These are phyloP conservation scores for Spiraea crenata DNA, from an alignment of 331 rosid species.

Conservation along the genomic window DNA sequence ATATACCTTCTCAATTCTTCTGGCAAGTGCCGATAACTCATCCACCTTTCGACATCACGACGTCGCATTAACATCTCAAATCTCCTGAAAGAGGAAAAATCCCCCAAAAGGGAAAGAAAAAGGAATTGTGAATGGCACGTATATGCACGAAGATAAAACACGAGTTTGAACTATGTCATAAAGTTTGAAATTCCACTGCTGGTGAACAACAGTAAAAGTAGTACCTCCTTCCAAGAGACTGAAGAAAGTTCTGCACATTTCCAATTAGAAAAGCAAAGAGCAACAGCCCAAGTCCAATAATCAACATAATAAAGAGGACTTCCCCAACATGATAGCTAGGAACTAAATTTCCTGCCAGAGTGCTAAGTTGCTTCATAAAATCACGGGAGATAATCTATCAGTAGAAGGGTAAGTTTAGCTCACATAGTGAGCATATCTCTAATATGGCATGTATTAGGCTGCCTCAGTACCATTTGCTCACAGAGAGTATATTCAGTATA, in stretches of 20 bases:
- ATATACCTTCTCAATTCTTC: conserved; percentile 51
- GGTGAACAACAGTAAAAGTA: neutral
- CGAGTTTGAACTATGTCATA: too few relatives aligned
- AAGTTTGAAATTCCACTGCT: too few relatives aligned
- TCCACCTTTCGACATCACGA: conserved; percentile 91
- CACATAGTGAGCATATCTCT: neutral
- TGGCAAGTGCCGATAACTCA: conserved; percentile 81
- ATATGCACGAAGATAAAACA: too few relatives aligned
- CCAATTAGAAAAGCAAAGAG: conserved; percentile 81
- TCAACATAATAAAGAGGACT: conserved; percentile 69
- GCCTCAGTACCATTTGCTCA: neutral
- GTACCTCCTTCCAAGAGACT: conserved; percentile 79
- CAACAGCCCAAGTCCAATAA: conserved; percentile 72
- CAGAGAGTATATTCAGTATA: neutral
- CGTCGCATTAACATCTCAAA: conserved; percentile 72
- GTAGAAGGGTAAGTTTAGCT: neutral
- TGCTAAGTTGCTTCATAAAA: conserved; percentile 81
- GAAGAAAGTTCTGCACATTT: conserved; percentile 86
- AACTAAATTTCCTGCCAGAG: conserved; percentile 70
- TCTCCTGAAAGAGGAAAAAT: conserved; percentile 41
- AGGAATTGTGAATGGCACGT: too few relatives aligned
- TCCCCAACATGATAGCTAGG: conserved; percentile 80
- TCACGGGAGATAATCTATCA: conserved; percentile 16
- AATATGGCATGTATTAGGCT: neutral
- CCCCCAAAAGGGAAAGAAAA: neutral